Evolutionary conservation across 805 yeast genomes (phyloP), one percentile per base, ranked within the genome.

Genomic region (Ogataea haglerorum): DNA sequence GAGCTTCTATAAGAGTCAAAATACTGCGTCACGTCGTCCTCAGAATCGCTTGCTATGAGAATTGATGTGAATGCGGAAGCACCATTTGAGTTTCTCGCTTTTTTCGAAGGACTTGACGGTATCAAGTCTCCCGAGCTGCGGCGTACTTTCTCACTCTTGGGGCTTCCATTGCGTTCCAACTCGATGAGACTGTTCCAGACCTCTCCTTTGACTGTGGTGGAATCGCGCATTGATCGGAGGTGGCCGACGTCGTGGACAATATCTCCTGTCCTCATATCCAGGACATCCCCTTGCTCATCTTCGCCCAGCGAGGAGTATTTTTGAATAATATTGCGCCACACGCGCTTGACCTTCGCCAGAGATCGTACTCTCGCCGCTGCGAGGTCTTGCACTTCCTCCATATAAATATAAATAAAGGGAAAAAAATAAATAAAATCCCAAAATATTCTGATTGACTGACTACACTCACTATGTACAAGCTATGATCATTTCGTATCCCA

Each of bases 231-330:
- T 2, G 80, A 73, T 42, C 73, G 61, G 16, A 85, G 51, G 58
- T 85, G 95, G 2, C 95, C 95, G 38, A 76, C 72, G 51, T 85
- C 89, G 23, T 67, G 73, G 2, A 80, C 58, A 2, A 85, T 73
- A 41, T 73, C 68, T 0, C 91, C 90, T 0, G 88, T 78, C 8
- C 57, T 54, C 16, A 85, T 52, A 55, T 85, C 89, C n/a, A 81
- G 62, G 17, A 79, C 68, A 55, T 81, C 89, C 27, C 85, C 82
- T 38, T 78, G 80, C 13, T 67, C 66, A 4, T 66, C 64, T 24
- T 73, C 72, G 36, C 70, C 70, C 35, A 76, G 70, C 3, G 46
- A 40, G 3, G 76, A 64, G 53, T 80, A 79, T 52, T 73, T 76
- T 2, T 67, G 57, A 6, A 82, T 69, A 21, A 82, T 76, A 10